These are phyloP conservation scores for Osmanthus fragrans DNA, from an alignment of 257 asterid genomes.

Conservation along the genomic window DNA sequence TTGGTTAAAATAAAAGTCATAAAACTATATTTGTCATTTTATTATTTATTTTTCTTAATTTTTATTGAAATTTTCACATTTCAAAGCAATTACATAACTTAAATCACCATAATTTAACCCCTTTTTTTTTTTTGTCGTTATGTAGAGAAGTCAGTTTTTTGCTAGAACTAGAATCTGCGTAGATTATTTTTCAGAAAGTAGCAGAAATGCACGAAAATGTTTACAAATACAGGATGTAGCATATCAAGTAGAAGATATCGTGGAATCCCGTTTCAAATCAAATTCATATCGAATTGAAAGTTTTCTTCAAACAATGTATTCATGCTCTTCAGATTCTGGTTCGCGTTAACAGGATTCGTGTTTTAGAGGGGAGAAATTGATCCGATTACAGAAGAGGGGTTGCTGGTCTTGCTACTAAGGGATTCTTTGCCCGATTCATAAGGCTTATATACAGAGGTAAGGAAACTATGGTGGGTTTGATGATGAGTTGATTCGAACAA, in stretches of 20 bases:
- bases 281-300: neutral
- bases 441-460: neutral
- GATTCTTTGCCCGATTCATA: too few species aligned
- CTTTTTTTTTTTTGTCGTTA: too few species aligned
- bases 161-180: neutral
- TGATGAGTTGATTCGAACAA: neutral
- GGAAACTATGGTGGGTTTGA: neutral
- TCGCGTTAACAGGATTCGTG: neutral
- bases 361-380: neutral
- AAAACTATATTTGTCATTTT: too few species aligned
- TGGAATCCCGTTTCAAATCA: neutral
- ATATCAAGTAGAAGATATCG: neutral
- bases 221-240: neutral
- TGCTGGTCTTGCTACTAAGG: neutral
- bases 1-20: too few species aligned
- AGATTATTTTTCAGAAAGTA: too few species aligned
- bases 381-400: neutral
- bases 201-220: neutral
- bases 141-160: neutral
- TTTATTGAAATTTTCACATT: too few species aligned
- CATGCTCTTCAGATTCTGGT: neutral
- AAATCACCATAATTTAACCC: too few species aligned
- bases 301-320: neutral
- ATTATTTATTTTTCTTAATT: too few species aligned
- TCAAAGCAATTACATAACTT: too few species aligned